A percentile compares a stretch with the other conserved stretches of the same genome.
phyloP scores from a whole-genome alignment of 2,329 filamentous ascomycete genomes.

The Talaromyces sp. region DNA sequence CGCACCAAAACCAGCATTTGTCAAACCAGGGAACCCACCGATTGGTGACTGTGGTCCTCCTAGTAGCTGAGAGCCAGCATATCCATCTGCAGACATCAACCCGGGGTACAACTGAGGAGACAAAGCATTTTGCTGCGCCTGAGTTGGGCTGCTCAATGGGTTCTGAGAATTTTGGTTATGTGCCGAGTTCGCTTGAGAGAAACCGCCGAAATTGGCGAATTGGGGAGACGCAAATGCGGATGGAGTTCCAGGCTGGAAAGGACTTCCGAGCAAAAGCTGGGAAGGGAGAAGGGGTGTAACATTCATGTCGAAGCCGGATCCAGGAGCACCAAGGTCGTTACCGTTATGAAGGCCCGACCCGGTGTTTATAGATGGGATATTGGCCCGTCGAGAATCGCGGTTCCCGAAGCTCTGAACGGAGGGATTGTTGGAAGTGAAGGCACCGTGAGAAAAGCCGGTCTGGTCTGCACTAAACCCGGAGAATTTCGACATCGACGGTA shows the following conservation, averaged over 20 bases:
- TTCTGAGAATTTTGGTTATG: conserved; percentile 56
- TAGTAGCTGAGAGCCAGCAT: conserved; percentile 74
- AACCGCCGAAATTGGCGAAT: conserved; percentile 78
- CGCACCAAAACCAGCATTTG: conserved; percentile 56
- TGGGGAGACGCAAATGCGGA: conserved; percentile 86
- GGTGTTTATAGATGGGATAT: conserved; percentile 92
- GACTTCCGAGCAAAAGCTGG: conserved; percentile 88
- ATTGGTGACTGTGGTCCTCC: conserved; percentile 84
- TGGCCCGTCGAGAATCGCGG: conserved; percentile 74
- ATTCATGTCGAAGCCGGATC: conserved; percentile 93
- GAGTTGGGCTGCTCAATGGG: conserved; percentile 69
- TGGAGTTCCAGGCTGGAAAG: conserved; percentile 92
- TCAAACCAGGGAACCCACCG: conserved; percentile 64
- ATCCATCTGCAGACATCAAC: conserved; percentile 79
- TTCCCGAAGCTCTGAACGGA: conserved; percentile 75
- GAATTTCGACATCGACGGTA: conserved; percentile 73
- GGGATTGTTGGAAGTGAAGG: conserved; percentile 77
- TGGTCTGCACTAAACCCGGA: conserved; percentile 67
- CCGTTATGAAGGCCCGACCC: conserved; percentile 58
- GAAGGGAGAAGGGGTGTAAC: conserved; percentile 95
- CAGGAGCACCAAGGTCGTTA: conserved; percentile 78
- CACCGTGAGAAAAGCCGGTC: conserved; percentile 88
- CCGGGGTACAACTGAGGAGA: conserved; percentile 80
- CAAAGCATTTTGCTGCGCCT: conserved; percentile 62
- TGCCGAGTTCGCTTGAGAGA: conserved; percentile 60